phyloP scores from a whole-genome alignment of 2,329 filamentous ascomycete genomes.

The Hypoxylon sp. region DNA sequence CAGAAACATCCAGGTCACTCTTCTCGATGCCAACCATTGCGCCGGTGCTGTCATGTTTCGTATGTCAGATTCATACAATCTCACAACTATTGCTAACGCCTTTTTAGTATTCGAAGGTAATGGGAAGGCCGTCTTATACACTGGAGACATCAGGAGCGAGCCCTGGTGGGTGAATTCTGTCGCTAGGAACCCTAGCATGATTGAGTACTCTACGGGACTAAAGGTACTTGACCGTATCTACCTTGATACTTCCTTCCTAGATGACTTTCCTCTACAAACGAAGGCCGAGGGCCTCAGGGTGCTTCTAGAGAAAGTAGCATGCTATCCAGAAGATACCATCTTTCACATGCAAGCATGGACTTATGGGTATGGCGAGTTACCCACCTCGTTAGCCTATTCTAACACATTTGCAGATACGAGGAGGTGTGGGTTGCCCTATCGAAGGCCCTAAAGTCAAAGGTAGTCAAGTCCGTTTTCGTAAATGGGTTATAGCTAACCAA shows the following conservation, averaged over 20 bases:
- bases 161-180: constrained; percentile 87
- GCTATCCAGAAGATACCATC: constrained; percentile 79
- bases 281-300: constrained; percentile 84
- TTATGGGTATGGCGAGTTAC: constrained; percentile 68
- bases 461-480: constrained; percentile 50
- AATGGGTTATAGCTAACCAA: constrained; percentile 20
- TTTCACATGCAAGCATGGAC: constrained; percentile 94
- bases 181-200: constrained; percentile 77
- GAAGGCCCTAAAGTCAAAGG: constrained; percentile 75
- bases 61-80: constrained; percentile 53
- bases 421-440: constrained; percentile 90
- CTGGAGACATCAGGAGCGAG: constrained; percentile 89
- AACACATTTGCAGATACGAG: constrained; percentile 72
- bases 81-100: constrained; percentile 16
- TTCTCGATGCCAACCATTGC: constrained; percentile 94
- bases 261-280: constrained; percentile 65
- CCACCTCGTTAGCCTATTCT: neutral
- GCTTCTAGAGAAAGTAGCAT: constrained; percentile 75
- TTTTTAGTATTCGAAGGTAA: constrained; percentile 78
- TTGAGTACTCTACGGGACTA: constrained; percentile 79
- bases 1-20: constrained; percentile 80
- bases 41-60: constrained; percentile 91
- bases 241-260: constrained; percentile 85
- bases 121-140: constrained; percentile 84
- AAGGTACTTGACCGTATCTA: constrained; percentile 85